A percentile compares a stretch with the other conserved stretches of the same genome.
Evolutionary conservation across 1,284 basidiomycete genomes (phyloP).

Genomic region (Microbotryomycetes sp.): DNA sequence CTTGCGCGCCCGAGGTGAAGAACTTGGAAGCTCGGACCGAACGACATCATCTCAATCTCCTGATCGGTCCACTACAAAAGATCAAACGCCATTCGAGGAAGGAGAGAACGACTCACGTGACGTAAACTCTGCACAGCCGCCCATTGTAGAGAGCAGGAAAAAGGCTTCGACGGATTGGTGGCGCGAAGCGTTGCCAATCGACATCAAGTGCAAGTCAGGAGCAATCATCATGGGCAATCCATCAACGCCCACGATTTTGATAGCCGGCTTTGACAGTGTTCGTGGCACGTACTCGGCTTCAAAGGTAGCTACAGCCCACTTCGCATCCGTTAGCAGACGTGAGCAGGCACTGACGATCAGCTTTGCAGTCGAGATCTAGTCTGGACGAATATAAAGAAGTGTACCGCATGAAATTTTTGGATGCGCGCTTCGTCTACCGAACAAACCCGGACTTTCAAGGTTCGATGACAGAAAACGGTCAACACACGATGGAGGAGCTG

Average conservation of each 20-base stretch:
- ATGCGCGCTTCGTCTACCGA: slow-evolving; percentile 59
- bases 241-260: slow-evolving; percentile 70
- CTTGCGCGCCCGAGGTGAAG: not conserved
- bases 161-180: slow-evolving; percentile 58
- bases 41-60: not conserved
- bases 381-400: slow-evolving; percentile 74
- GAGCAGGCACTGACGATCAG: not conserved
- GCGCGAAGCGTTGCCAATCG: slow-evolving; percentile 72
- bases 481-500: slow-evolving; percentile 56
- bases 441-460: slow-evolving; percentile 70
- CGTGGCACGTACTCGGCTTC: slow-evolving; percentile 71
- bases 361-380: slow-evolving; percentile 62
- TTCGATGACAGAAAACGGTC: slow-evolving; percentile 60
- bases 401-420: slow-evolving; percentile 61
- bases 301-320: slow-evolving; percentile 48
- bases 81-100: too few species aligned
- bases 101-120: not conserved
- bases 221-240: slow-evolving; percentile 74
- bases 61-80: not conserved
- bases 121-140: not conserved
- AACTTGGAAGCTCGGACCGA: not conserved
- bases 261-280: slow-evolving; percentile 65
- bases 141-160: too few species aligned
- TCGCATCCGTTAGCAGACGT: not conserved
- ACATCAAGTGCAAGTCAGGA: slow-evolving; percentile 64